Evolutionary conservation across 441 rosid genomes (phyloP), one percentile per base, ranked within the genome.

Genomic region (Gossypium trilobum): DNA sequence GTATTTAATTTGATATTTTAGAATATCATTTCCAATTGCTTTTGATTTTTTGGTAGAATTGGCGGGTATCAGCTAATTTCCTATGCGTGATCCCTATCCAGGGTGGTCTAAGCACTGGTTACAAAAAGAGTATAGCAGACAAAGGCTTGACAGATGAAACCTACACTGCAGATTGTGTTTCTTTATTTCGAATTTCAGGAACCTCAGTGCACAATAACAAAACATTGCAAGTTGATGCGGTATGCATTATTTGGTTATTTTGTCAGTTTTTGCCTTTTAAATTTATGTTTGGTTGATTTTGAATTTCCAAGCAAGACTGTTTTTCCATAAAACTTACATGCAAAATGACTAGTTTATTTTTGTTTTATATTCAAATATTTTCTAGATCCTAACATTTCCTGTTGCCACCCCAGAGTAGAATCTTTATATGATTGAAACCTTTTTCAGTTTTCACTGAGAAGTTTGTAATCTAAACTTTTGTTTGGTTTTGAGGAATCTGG

Each of bases 21-120:
- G 39, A 70, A 52, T 69, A 62, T 57, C 73, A 31, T 68, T 22
- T 7, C 46, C 66, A 61, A 3, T 61, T 61, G 46, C 23, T 61
- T 61, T 16, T 14, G 48, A 61, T 9, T 61, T 31, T 31, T 61
- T 6, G 23, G 48, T 61, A 61, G 66, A 31, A 16, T 61, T 31
- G 66, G 56, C 8, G 46, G 29, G 55, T 74, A 5, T 70, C 39
- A 64, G 66, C 58, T 58, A 51, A 61, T 13, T 68, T 80, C 7
- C 69, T 66, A 63, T 77, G 75, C 29, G 75, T 71, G 57, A 19
- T 78, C 75, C 36, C 59, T 67, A 33, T 77, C 23, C 69, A 95
- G 99, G 98, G 99, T 77, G 99, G 99, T 73, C 74, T 90, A 82
- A 87, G 97, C 87, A 86, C 93, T 65, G 91, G 97, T 63, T 95